phyloP scores from a whole-genome alignment of 768 basidiomycete genomes.

The Russula ochroleuca region DNA sequence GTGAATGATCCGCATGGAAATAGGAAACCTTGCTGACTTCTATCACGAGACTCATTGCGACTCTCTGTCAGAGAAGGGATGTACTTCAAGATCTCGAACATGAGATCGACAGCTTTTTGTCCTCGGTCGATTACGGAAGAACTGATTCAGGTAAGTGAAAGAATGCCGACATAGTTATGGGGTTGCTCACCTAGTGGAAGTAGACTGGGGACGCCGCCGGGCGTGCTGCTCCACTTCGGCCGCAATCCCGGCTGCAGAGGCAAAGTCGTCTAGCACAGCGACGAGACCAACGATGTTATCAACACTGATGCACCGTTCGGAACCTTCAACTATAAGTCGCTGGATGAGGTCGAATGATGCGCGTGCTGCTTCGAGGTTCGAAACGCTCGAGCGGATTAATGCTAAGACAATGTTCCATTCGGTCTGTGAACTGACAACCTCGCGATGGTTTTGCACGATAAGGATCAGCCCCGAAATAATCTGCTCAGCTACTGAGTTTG shows the following conservation, averaged over 20 bases:
- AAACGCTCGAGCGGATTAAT: slow-evolving; percentile 77
- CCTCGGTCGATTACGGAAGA: slow-evolving; percentile 79
- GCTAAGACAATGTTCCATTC: slow-evolving; percentile 95
- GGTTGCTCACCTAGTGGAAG: slow-evolving; percentile 47
- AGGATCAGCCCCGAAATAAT: slow-evolving; percentile 76
- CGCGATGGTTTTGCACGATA: slow-evolving; percentile 71
- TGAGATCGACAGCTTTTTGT: slow-evolving; percentile 72
- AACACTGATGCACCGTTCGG: slow-evolving; percentile 53
- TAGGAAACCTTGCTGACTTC: slow-evolving; percentile 36
- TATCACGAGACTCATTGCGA: slow-evolving; percentile 36
- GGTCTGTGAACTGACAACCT: slow-evolving; percentile 80
- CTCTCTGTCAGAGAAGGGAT: slow-evolving; percentile 56
- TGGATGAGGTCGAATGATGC: slow-evolving; percentile 77
- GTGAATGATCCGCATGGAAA: background rate
- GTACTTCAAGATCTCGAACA: slow-evolving; percentile 67
- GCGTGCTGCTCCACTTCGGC: slow-evolving; percentile 55
- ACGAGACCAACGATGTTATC: slow-evolving; percentile 83
- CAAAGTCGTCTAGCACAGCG: slow-evolving; percentile 82
- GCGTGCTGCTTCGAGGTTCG: slow-evolving; percentile 83
- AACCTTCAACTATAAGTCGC: slow-evolving; percentile 58
- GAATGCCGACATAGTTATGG: background rate
- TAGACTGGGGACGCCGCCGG: slow-evolving; percentile 47
- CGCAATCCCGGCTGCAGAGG: slow-evolving; percentile 60
- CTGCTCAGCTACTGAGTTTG: slow-evolving; percentile 86
- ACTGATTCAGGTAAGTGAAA: slow-evolving; percentile 37